A percentile compares a stretch with the other conserved stretches of the same genome.
Conservation (phyloP, 2,329 filamentous ascomycete species). For the Monilinia laxa region DNA sequence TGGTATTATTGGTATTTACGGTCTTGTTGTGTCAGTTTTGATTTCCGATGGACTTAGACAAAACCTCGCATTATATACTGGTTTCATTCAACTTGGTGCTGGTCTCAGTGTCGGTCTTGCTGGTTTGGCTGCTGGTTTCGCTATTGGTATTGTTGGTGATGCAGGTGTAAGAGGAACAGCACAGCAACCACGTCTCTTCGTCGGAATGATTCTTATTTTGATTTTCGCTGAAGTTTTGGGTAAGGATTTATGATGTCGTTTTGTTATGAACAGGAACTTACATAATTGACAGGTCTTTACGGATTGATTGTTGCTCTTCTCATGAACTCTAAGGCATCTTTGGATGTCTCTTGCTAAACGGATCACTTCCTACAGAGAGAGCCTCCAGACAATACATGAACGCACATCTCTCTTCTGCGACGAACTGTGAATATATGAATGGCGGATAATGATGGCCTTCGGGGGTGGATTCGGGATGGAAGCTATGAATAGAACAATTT, state of each 20-base stretch:
- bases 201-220: conserved; percentile 79
- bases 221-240: conserved; percentile 85
- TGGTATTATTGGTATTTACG: conserved; percentile 99
- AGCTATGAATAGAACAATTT: conserved; percentile 29
- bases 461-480: conserved; percentile 27
- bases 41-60: conserved; percentile 79
- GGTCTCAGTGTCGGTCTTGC: conserved; percentile 79
- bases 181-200: conserved; percentile 65
- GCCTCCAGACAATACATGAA: conserved; percentile 35
- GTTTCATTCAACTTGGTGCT: conserved; percentile 83
- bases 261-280: conserved; percentile 35
- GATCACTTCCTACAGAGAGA: conserved; percentile 30
- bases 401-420: conserved; percentile 33
- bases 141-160: conserved; percentile 85
- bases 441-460: conserved; percentile 35
- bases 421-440: conserved; percentile 36
- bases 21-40: conserved; percentile 82
- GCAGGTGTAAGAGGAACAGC: conserved; percentile 85
- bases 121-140: conserved; percentile 81
- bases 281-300: conserved; percentile 73
- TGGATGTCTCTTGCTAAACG: conserved; percentile 61
- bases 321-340: conserved; percentile 92
- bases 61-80: conserved; percentile 71
- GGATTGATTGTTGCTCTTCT: conserved; percentile 97
- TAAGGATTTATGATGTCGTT: conserved; percentile 44